Evolutionary conservation across 164 flowering plant species (phyloP).

Genomic region (Stephania cephalantha): DNA sequence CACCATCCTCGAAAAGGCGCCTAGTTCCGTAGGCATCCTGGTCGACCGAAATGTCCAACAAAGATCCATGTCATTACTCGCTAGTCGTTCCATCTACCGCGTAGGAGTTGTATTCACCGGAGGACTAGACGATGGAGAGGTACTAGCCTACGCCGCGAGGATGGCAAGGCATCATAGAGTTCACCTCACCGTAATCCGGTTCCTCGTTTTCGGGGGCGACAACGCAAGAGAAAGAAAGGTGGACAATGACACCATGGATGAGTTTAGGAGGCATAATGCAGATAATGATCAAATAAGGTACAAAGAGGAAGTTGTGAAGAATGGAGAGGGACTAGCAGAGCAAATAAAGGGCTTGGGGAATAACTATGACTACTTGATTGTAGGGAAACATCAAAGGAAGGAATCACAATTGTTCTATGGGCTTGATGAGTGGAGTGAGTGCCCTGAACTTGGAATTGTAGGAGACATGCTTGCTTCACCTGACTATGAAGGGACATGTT

Average conservation of each 20-base stretch:
- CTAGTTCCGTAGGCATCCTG: conserved; percentile 51
- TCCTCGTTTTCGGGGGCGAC: conserved; percentile 11
- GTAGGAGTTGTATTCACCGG: conserved; percentile 41
- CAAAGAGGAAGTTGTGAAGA: conserved; percentile 32
- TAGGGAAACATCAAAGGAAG: conserved; percentile 30
- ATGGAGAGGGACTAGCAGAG: conserved; percentile 24
- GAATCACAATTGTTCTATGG: conserved; percentile 24
- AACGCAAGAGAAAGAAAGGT: conserved; percentile 18
- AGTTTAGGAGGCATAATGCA: conserved; percentile 11
- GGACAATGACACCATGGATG: conserved; percentile 24
- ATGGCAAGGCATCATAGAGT: conserved; percentile 30
- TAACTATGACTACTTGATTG: conserved; percentile 33
- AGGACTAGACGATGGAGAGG: conserved; percentile 43
- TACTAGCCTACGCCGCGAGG: conserved; percentile 35
- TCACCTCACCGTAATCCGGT: conserved; percentile 27
- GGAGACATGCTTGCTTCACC: conserved; percentile 46
- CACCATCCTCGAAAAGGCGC: conserved; percentile 30
- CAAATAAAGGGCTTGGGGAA: conserved; percentile 14
- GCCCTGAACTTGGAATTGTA: conserved; percentile 41
- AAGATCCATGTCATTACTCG: conserved; percentile 11
- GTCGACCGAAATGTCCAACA: conserved; percentile 29
- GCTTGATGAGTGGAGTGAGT: conserved; percentile 37
- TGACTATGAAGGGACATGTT: conserved; percentile 17
- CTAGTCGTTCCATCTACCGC: conserved; percentile 4
- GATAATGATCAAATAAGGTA: conserved; percentile 21